Conservation (phyloP, 805 yeast genomes). For the Kazachstania martiniae region DNA sequence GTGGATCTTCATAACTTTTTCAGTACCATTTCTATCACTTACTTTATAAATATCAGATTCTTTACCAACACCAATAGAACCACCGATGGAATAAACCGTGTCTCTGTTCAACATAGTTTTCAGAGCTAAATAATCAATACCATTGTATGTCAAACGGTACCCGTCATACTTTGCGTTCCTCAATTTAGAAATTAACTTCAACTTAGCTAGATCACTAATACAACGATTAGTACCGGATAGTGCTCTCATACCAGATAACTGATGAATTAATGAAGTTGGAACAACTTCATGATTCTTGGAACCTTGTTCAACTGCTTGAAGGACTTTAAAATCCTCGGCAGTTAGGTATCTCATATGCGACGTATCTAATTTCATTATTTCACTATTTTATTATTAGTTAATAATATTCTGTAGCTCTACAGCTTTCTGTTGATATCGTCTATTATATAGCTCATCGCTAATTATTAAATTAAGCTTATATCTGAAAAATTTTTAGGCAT, state of each 20-base stretch:
- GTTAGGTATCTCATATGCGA: slow-evolving; percentile 89
- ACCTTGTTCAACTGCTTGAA: slow-evolving; percentile 84
- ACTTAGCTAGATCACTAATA: slow-evolving; percentile 78
- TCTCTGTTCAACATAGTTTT: slow-evolving; percentile 71
- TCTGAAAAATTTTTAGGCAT: too few species aligned
- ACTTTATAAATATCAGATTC: slow-evolving; percentile 91
- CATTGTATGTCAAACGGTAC: slow-evolving; percentile 75
- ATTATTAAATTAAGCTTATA: too few species aligned
- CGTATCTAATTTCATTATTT: slow-evolving; percentile 78
- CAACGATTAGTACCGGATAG: slow-evolving; percentile 68
- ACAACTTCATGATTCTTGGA: slow-evolving; percentile 90
- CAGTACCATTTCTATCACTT: slow-evolving; percentile 52
- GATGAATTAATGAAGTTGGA: slow-evolving; percentile 76
- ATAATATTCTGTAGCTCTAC: too few species aligned
- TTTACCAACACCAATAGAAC: slow-evolving; percentile 91
- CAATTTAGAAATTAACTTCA: slow-evolving; percentile 62
- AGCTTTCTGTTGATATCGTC: too few species aligned
- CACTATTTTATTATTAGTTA: too few species aligned
- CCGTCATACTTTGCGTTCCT: slow-evolving; percentile 96
- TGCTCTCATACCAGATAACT: slow-evolving; percentile 66
- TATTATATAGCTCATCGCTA: too few species aligned
- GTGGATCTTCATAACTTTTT: slow-evolving; percentile 77
- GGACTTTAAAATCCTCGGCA: slow-evolving; percentile 79
- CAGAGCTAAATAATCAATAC: slow-evolving; percentile 86
- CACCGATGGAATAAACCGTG: slow-evolving; percentile 67